A percentile compares a stretch with the other conserved stretches of the same genome.
These are phyloP conservation scores for Acer negundo DNA, from an alignment of 345 rosid genomes.

Conservation along the genomic window DNA sequence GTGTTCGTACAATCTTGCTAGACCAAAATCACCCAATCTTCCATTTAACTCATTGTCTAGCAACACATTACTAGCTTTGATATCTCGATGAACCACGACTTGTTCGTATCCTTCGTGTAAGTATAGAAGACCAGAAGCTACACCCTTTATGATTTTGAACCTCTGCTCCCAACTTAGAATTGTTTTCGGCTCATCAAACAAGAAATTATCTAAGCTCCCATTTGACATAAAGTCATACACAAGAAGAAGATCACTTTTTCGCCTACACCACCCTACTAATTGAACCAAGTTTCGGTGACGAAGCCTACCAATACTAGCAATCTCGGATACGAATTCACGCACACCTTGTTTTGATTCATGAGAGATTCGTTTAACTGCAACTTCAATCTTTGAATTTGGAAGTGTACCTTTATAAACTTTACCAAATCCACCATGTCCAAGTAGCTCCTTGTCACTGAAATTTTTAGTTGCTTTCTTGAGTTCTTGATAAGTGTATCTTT, in stretches of 20 bases:
- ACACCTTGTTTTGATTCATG: conserved; percentile 86
- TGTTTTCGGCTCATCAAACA: conserved; percentile 63
- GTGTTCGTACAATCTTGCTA: no score
- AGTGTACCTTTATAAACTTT: conserved; percentile 75
- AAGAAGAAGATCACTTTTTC: conserved; percentile 64
- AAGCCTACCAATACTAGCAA: conserved; percentile 85
- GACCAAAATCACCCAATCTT: no score
- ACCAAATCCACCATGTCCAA: conserved; percentile 88
- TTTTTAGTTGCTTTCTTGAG: conserved; percentile 72
- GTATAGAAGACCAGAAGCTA: no score
- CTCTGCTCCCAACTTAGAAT: no score
- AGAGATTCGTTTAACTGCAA: conserved; percentile 80
- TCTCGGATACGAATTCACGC: conserved; percentile 84
- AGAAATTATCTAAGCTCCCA: conserved; percentile 83
- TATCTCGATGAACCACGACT: no score
- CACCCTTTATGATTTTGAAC: no score
- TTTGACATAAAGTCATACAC: conserved; percentile 92
- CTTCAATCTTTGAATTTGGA: conserved; percentile 43
- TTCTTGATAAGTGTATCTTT: conserved; percentile 64
- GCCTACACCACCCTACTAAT: conserved; percentile 80
- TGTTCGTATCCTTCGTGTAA: no score
- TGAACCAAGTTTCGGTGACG: conserved; percentile 89
- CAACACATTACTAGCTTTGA: no score
- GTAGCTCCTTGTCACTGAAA: conserved; percentile 64
- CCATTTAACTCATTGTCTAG: no score